These are phyloP conservation scores for Euphorbia corollata DNA, from an alignment of 441 rosid species.

Conservation along the genomic window DNA sequence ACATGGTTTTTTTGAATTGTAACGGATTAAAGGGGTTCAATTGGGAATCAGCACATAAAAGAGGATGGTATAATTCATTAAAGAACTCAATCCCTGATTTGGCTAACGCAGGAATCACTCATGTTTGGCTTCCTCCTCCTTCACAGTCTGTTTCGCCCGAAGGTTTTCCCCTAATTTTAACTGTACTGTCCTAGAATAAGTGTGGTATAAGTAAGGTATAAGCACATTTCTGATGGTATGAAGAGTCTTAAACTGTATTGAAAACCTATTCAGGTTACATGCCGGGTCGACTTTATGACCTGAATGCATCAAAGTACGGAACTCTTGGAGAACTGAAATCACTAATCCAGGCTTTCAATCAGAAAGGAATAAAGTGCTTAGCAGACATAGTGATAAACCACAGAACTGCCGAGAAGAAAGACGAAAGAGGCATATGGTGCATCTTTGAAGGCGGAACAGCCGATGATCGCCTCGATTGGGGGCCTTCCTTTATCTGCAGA, in stretches of 20 bases:
- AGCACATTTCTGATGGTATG: no score
- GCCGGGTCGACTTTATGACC: slow-evolving; percentile 80
- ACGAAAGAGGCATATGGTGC: slow-evolving; percentile 46
- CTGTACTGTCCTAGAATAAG: no score
- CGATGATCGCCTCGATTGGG: no score
- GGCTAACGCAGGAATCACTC: slow-evolving; percentile 49
- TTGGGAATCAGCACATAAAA: slow-evolving; percentile 56
- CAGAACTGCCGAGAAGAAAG: slow-evolving; percentile 69
- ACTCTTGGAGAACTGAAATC: slow-evolving; percentile 48
- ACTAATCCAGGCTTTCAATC: slow-evolving; percentile 38
- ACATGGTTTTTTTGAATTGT: no score
- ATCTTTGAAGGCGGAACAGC: no score
- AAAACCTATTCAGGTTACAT: slow-evolving; percentile 48
- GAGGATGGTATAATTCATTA: slow-evolving; percentile 63
- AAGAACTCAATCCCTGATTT: slow-evolving; percentile 42
- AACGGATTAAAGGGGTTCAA: slow-evolving; percentile 35
- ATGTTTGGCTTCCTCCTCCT: slow-evolving; percentile 74
- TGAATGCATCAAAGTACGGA: slow-evolving; percentile 63
- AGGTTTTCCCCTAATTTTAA: slow-evolving; percentile 26
- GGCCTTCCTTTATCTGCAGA: no score
- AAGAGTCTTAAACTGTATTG: background rate
- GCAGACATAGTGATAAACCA: slow-evolving; percentile 87
- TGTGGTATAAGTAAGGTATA: no score
- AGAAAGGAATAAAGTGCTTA: slow-evolving; percentile 52
- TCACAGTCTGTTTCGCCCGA: slow-evolving; percentile 49